phyloP scores from a whole-genome alignment of 345 rosid species.

The Populus ilicifolia region DNA sequence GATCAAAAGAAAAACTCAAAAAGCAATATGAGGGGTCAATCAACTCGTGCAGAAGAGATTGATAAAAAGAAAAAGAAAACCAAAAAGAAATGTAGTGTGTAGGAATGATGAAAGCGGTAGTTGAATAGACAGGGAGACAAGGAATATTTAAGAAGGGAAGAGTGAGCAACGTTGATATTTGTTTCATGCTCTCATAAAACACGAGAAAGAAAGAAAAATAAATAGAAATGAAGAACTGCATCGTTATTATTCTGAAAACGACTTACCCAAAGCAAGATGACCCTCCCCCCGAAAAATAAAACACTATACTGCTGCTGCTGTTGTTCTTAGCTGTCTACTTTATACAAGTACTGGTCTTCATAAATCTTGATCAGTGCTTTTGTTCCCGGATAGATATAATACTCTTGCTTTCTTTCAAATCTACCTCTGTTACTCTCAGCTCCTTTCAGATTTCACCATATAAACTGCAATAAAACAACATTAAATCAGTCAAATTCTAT shows the following conservation, averaged over 20 bases:
- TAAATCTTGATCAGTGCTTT: neutral
- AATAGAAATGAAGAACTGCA: constrained; percentile 16
- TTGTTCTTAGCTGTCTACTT: constrained; percentile 29
- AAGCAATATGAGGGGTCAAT: constrained; percentile 13
- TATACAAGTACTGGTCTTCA: neutral
- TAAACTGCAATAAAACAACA: constrained; percentile 3
- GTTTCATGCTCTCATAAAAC: neutral
- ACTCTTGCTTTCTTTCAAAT: neutral
- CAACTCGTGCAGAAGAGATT: constrained; percentile 14
- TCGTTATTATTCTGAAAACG: constrained; percentile 47
- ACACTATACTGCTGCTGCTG: neutral
- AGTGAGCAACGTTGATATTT: constrained; percentile 3
- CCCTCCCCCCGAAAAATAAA: neutral
- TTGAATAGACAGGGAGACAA: constrained; percentile 40
- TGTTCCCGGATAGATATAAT: constrained; percentile 2
- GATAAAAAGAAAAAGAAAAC: constrained; percentile 15
- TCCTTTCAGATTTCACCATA: neutral
- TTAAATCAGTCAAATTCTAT: neutral
- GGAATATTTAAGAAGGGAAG: constrained; percentile 16
- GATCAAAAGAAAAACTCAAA: neutral
- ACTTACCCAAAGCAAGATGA: constrained; percentile 31
- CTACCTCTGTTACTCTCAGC: neutral
- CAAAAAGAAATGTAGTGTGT: constrained; percentile 11
- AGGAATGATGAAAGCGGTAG: constrained; percentile 40
- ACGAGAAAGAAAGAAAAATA: neutral